These are phyloP conservation scores for Pouteria glomerata DNA, from an alignment of 148 eudicot genomes.

Conservation along the genomic window DNA sequence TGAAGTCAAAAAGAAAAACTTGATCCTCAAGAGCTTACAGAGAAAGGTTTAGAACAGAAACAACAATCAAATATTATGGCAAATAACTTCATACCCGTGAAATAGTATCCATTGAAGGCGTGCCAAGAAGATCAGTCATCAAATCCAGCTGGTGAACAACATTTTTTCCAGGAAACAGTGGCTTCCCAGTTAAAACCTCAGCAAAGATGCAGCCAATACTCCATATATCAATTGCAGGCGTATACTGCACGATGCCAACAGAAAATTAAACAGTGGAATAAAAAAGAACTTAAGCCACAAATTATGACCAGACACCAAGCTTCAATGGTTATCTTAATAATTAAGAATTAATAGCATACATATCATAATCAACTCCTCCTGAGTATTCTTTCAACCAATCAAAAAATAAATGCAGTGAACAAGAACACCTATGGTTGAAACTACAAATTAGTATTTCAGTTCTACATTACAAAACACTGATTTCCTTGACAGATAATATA, in stretches of 20 bases:
- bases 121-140: constrained; percentile 61
- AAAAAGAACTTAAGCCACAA: background rate
- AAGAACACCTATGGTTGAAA: no score
- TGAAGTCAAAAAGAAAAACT: constrained; percentile 15
- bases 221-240: constrained; percentile 67
- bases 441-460: no score
- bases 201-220: constrained; percentile 70
- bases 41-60: background rate
- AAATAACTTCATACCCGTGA: constrained; percentile 29
- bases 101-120: constrained; percentile 59
- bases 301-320: background rate
- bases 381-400: no score
- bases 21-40: background rate
- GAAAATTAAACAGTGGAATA: background rate
- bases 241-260: constrained; percentile 35
- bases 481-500: no score
- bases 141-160: constrained; percentile 63
- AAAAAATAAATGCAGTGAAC: no score
- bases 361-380: no score
- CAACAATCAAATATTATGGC: background rate
- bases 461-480: no score
- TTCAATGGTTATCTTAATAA: background rate
- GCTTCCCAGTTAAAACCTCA: constrained; percentile 58
- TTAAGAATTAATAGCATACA: background rate
- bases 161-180: constrained; percentile 62